Conservation (phyloP, 1,284 basidiomycete species). For the Ustilago vetiveriae region DNA sequence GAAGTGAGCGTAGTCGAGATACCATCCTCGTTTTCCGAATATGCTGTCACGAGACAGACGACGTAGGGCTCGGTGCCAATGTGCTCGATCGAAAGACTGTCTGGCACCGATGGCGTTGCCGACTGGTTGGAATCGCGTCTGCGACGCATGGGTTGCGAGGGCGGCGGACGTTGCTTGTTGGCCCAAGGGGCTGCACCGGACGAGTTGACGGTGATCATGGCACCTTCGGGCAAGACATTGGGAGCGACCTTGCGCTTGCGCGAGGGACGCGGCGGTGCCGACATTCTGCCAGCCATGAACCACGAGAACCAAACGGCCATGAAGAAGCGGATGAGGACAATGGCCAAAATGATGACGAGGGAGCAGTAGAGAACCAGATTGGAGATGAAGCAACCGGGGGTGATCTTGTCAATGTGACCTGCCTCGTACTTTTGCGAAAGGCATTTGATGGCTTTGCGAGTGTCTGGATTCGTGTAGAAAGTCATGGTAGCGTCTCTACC, state of each 20-base stretch:
- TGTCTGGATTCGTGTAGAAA: conserved; percentile 50
- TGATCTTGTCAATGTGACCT: conserved; percentile 94
- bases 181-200: conserved; percentile 92
- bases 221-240: conserved; percentile 71
- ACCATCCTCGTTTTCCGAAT: conserved; percentile 94
- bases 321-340: conserved; percentile 88
- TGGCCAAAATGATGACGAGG: conserved; percentile 86
- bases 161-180: conserved; percentile 55
- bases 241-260: conserved; percentile 72
- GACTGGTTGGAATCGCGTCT: conserved; percentile 34
- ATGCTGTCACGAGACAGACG: conserved; percentile 94
- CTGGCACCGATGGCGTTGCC: conserved; percentile 30
- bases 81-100: conserved; percentile 41
- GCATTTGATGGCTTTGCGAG: conserved; percentile 57
- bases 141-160: conserved; percentile 36
- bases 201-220: conserved; percentile 86
- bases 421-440: conserved; percentile 70
- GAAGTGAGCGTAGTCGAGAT: conserved; percentile 91
- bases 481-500: conserved; percentile 84
- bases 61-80: conserved; percentile 80
- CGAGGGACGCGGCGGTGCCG: conserved; percentile 69
- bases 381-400: conserved; percentile 93
- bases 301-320: conserved; percentile 98
- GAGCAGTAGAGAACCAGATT: conserved; percentile 89
- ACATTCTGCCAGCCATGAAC: conserved; percentile 82